phyloP scores from a whole-genome alignment of 1,284 basidiomycete species.

The Irpex rosettiformis region DNA sequence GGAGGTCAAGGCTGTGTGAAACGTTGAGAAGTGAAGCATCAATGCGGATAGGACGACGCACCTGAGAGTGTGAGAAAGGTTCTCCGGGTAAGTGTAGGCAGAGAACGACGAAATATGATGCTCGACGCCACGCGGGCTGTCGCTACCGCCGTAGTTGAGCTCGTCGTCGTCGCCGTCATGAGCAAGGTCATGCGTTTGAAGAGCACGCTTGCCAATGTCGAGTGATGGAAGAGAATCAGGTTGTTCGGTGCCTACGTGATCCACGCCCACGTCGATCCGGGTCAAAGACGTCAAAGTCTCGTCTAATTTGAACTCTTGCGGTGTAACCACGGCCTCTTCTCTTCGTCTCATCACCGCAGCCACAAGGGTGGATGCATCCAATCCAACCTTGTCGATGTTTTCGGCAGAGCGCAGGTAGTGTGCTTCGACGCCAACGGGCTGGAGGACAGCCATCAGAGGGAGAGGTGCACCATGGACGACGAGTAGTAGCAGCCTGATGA shows the following conservation, averaged over 20 bases:
- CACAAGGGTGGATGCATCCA: neutral
- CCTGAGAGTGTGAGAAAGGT: neutral
- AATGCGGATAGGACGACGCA: neutral
- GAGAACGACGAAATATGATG: conserved; percentile 1
- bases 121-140: conserved; percentile 1
- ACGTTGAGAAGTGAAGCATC: neutral
- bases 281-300: neutral
- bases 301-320: neutral
- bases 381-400: neutral
- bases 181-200: neutral
- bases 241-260: neutral
- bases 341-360: neutral
- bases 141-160: neutral
- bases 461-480: neutral
- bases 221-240: neutral
- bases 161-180: conserved; percentile 1
- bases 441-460: neutral
- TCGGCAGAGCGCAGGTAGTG: neutral
- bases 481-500: too few relatives aligned
- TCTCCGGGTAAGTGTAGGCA: conserved; percentile 1
- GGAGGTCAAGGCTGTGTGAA: neutral
- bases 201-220: neutral
- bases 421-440: neutral
- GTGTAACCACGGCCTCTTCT: neutral
- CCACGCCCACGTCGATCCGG: neutral